A percentile compares a stretch with the other conserved stretches of the same genome.
These are phyloP conservation scores for Saccharomyces mikatae DNA, from an alignment of 805 yeast species.

Conservation along the genomic window DNA sequence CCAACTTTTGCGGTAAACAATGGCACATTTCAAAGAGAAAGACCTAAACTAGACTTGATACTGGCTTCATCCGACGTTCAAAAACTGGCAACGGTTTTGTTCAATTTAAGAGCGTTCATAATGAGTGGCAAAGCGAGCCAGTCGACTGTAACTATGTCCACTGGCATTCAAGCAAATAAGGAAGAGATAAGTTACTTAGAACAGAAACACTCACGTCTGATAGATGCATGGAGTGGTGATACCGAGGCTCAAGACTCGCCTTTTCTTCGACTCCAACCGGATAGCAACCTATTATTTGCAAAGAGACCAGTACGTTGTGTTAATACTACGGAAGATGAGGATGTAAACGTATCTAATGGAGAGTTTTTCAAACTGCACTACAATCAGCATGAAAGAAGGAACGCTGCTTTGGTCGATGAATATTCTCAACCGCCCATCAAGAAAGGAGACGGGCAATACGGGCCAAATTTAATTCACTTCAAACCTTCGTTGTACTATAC, in stretches of 20 bases:
- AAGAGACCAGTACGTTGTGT: not conserved
- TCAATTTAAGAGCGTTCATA: slow-evolving; percentile 6
- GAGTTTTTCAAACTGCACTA: not conserved
- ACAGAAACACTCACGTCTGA: not conserved
- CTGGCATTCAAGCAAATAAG: not conserved
- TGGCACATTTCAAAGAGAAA: slow-evolving; percentile 5
- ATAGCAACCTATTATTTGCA: not conserved
- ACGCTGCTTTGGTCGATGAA: not conserved
- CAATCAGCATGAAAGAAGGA: not conserved
- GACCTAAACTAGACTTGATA: slow-evolving; percentile 12
- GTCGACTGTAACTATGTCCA: not conserved
- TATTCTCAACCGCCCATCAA: not conserved
- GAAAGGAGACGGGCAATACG: not conserved
- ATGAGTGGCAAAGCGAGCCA: not conserved
- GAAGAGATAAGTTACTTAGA: not conserved
- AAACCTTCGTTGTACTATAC: slow-evolving; percentile 10
- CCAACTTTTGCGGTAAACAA: slow-evolving; percentile 8
- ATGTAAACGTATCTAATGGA: not conserved
- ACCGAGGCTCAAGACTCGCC: not conserved
- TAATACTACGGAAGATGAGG: not conserved
- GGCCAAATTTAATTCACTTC: not conserved
- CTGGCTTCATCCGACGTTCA: slow-evolving; percentile 6
- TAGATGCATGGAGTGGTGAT: not conserved
- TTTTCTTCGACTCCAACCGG: not conserved
- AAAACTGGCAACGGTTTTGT: slow-evolving; percentile 8